Percentiles rank a stretch among this genome's conserved stretches.
phyloP scores from a whole-genome alignment of 164 flowering plant species.

The Liquidambar formosana region DNA sequence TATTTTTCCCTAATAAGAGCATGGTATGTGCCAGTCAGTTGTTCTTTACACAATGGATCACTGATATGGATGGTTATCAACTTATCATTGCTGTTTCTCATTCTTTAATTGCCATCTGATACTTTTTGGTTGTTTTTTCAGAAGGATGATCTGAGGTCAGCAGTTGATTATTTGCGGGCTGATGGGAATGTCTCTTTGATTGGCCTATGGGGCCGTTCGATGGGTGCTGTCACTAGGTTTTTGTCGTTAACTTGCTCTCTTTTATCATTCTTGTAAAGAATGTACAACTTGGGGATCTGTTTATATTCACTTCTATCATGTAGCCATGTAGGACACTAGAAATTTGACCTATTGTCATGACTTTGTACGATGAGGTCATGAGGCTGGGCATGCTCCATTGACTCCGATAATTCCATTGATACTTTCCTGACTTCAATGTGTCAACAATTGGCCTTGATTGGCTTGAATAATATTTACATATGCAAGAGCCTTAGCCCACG shows the following conservation, averaged over 20 bases:
- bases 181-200: conserved; percentile 87
- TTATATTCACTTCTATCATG: background rate
- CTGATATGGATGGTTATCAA: background rate
- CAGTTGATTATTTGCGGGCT: conserved; percentile 72
- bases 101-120: background rate
- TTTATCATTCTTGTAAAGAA: background rate
- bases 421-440: background rate
- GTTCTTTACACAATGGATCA: background rate
- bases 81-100: background rate
- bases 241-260: conserved; percentile 9
- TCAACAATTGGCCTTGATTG: background rate
- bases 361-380: no score
- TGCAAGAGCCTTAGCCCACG: background rate
- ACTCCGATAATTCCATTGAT: background rate
- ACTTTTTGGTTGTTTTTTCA: conserved; percentile 34
- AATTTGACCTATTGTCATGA: no score
- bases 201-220: conserved; percentile 99
- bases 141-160: conserved; percentile 94
- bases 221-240: conserved; percentile 99
- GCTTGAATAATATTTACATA: background rate
- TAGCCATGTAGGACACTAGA: no score
- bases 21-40: background rate
- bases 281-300: background rate
- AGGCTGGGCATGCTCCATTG: no score
- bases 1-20: background rate